These are phyloP conservation scores for Kluyveromyces sp. DNA, from an alignment of 1,139 yeast species.

Conservation along the genomic window DNA sequence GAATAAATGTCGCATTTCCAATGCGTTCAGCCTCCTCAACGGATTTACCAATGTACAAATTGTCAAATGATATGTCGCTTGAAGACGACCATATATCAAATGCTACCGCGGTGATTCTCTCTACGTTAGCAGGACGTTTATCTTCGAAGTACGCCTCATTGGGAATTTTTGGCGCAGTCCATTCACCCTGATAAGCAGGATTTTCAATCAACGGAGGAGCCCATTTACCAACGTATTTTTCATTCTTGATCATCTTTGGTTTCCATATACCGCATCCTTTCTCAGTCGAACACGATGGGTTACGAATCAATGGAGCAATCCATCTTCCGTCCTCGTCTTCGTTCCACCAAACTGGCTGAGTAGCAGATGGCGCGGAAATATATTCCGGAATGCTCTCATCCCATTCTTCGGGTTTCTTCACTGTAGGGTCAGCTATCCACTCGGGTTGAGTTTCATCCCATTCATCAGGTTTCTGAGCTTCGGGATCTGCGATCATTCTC, in stretches of 20 bases:
- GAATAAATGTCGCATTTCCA: conserved; percentile 68
- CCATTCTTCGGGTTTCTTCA: conserved; percentile 72
- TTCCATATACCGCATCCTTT: conserved; percentile 76
- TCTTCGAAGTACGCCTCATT: conserved; percentile 69
- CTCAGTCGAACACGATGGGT: conserved; percentile 57
- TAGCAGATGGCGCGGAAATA: conserved; percentile 60
- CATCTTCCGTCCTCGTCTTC: conserved; percentile 85
- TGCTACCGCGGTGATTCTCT: conserved; percentile 67
- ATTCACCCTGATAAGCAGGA: conserved; percentile 72
- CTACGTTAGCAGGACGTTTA: conserved; percentile 50
- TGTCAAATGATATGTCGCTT: conserved; percentile 65
- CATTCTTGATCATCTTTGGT: conserved; percentile 60
- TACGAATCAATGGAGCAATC: conserved; percentile 59
- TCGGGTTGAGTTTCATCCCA: conserved; percentile 68
- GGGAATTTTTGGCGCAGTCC: conserved; percentile 61
- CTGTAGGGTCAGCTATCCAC: conserved; percentile 58
- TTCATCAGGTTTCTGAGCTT: conserved; percentile 63
- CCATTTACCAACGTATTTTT: conserved; percentile 75
- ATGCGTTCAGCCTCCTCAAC: conserved; percentile 72
- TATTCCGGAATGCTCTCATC: conserved; percentile 52
- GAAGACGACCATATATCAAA: conserved; percentile 92
- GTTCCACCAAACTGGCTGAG: conserved; percentile 72
- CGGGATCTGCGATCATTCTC: conserved; percentile 59
- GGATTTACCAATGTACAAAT: conserved; percentile 79
- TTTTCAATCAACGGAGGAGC: conserved; percentile 56